Conservation (phyloP, 108 stramenopile genomes). For the Stephanodiscus triporus region DNA sequence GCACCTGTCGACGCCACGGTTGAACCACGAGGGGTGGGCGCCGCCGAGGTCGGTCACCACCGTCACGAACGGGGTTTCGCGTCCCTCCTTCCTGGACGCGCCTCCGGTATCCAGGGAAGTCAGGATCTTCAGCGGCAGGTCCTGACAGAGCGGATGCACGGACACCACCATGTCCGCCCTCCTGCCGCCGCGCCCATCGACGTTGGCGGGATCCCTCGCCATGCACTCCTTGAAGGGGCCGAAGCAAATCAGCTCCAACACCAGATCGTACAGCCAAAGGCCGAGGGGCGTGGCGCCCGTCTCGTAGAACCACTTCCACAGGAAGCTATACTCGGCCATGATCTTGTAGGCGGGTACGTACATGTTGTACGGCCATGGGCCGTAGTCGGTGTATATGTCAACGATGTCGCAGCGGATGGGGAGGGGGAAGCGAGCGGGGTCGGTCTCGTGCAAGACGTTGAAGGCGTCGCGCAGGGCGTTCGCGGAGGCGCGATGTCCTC, state of each 20-base stretch:
- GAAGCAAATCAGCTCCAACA: constrained; percentile 60
- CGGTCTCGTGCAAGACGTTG: constrained; percentile 62
- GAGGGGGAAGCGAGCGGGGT: constrained; percentile 43
- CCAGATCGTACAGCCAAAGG: constrained; percentile 63
- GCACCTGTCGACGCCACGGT: constrained; percentile 85
- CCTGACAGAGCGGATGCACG: constrained; percentile 96
- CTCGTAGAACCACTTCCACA: constrained; percentile 79
- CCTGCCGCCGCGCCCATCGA: constrained; percentile 28
- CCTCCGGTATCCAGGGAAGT: constrained; percentile 59
- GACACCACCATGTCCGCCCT: constrained; percentile 93
- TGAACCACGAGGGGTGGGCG: constrained; percentile 95
- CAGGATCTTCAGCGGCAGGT: constrained; percentile 85
- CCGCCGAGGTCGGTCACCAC: constrained; percentile 97
- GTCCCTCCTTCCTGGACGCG: constrained; percentile 37
- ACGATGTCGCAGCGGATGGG: constrained; percentile 83
- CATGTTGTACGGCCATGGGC: constrained; percentile 76
- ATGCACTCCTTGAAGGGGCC: constrained; percentile 61
- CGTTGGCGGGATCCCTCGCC: constrained; percentile 48
- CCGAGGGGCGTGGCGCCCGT: constrained; percentile 80
- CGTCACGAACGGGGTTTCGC: constrained; percentile 88
- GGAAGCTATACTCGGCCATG: constrained; percentile 76
- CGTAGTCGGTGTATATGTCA: constrained; percentile 87
- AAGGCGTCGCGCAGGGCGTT: constrained; percentile 82
- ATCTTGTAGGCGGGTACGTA: constrained; percentile 77
- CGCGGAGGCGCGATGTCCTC: constrained; percentile 88